Evolutionary conservation across 768 basidiomycete species (phyloP), one percentile per base, ranked within the genome.

Genomic region (Hebeloma cylindrosporum): DNA sequence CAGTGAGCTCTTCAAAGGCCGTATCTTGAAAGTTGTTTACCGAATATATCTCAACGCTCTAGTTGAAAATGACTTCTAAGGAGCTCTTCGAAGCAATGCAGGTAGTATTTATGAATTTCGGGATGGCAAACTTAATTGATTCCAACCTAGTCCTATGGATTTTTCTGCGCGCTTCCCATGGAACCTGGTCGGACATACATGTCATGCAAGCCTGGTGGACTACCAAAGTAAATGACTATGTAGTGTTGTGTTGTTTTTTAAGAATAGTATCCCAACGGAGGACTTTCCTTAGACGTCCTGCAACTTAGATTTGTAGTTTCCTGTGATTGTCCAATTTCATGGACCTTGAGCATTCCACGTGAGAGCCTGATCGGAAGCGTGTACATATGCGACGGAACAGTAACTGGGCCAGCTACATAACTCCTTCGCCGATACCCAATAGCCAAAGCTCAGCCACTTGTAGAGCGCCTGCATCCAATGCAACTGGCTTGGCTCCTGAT

Each of bases 1-100:
- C 61, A 50, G 80, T 84, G 52, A 47, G 77, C 5, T 32, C 16
- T 38, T 9, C 21, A n/a, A n/a, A n/a, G n/a, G n/a, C n/a, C n/a
- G n/a, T n/a, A n/a, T n/a, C n/a, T n/a, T n/a, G n/a, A n/a, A n/a
- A n/a, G n/a, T n/a, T n/a, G n/a, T n/a, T n/a, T n/a, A n/a, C n/a
- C n/a, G n/a, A n/a, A n/a, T n/a, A n/a, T n/a, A n/a, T n/a, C n/a
- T 17, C 23, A 39, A 5, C n/a, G 38, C 26, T 40, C 11, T 49
- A 88, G 83, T 57, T 82, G 49, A 72, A 74, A 61, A 79, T 84
- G 81, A 70, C 78, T 43, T 75, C 82, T 8, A 85, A 73, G 50
- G 64, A 71, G 47, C 53, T 86, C 41, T 85, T 88, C 56, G 67
- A 75, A 57, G 77, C 82, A 29, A 88, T 90, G 85, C 85, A 87